phyloP scores from a whole-genome alignment of 2,329 filamentous ascomycete species.

The Epichloe elymi region DNA sequence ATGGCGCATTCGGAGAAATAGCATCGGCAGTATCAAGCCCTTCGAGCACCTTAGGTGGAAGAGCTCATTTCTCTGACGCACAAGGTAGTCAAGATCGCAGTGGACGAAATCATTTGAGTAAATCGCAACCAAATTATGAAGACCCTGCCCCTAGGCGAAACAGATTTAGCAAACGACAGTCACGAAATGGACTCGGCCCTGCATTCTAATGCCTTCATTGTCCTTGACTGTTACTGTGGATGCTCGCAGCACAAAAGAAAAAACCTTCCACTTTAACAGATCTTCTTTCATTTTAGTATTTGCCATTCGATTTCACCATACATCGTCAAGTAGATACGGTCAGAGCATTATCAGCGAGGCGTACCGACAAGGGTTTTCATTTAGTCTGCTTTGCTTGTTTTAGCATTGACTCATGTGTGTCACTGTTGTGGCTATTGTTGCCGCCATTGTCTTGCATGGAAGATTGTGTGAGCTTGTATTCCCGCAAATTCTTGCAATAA shows the following conservation, averaged over 20 bases:
- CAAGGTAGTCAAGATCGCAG: constrained; percentile 37
- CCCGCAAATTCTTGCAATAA: neutral
- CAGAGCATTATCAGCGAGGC: constrained; percentile 22
- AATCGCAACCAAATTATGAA: constrained; percentile 43
- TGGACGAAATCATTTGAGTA: constrained; percentile 44
- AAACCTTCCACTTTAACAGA: neutral
- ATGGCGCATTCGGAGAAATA: constrained; percentile 55
- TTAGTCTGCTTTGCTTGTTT: constrained; percentile 5
- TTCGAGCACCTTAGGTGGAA: constrained; percentile 55
- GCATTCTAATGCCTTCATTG: constrained; percentile 47
- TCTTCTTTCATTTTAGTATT: neutral
- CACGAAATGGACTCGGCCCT: constrained; percentile 83
- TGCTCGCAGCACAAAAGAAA: neutral
- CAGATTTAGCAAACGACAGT: constrained; percentile 83
- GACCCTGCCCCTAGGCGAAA: constrained; percentile 42
- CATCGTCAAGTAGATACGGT: constrained; percentile 8
- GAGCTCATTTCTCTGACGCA: constrained; percentile 38
- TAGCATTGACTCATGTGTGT: neutral
- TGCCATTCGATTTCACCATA: neutral
- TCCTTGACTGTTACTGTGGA: neutral
- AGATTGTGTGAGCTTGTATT: neutral
- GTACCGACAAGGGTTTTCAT: constrained; percentile 18
- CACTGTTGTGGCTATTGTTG: neutral
- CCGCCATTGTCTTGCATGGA: no score
- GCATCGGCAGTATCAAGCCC: constrained; percentile 64